phyloP scores from a whole-genome alignment of 805 yeast species.

The Naumovozyma dairenensis region DNA sequence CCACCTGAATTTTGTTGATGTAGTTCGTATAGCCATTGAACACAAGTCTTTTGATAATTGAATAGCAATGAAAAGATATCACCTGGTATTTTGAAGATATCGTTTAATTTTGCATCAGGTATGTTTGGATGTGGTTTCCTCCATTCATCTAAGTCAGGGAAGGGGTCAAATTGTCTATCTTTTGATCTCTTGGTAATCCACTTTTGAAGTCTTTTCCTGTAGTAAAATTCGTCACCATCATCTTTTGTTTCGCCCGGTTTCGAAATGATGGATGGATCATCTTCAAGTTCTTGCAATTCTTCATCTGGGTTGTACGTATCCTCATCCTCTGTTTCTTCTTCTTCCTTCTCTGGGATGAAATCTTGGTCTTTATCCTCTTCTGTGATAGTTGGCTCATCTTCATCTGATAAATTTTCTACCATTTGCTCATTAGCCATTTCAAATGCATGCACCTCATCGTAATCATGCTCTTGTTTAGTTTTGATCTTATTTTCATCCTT shows the following conservation, averaged over 20 bases:
- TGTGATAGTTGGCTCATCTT: constrained; percentile 10
- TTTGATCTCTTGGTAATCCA: constrained; percentile 52
- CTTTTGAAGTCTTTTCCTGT: constrained; percentile 45
- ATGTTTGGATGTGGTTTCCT: constrained; percentile 63
- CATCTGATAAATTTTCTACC: constrained; percentile 12
- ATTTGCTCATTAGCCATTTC: constrained; percentile 16
- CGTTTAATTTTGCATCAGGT: constrained; percentile 66
- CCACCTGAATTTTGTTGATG: constrained; percentile 87
- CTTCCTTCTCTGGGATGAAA: constrained; percentile 14
- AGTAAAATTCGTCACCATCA: constrained; percentile 70
- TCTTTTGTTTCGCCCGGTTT: constrained; percentile 36
- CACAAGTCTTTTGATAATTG: constrained; percentile 92
- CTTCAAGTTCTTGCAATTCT: constrained; percentile 14
- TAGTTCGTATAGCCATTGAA: constrained; percentile 96
- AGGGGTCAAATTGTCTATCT: constrained; percentile 23
- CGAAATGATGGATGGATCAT: constrained; percentile 5
- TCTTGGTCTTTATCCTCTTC: constrained; percentile 19
- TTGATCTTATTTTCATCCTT: constrained; percentile 24
- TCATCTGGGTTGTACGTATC: constrained; percentile 12
- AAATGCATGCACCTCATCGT: neutral
- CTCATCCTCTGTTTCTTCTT: constrained; percentile 8
- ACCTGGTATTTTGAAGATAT: constrained; percentile 71
- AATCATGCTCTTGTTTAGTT: constrained; percentile 1
- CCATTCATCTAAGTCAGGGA: constrained; percentile 45
- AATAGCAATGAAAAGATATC: constrained; percentile 80